Base-by-base conservation (phyloP, 345 rosid species). In the Bruguiera gymnorhiza region DNA sequence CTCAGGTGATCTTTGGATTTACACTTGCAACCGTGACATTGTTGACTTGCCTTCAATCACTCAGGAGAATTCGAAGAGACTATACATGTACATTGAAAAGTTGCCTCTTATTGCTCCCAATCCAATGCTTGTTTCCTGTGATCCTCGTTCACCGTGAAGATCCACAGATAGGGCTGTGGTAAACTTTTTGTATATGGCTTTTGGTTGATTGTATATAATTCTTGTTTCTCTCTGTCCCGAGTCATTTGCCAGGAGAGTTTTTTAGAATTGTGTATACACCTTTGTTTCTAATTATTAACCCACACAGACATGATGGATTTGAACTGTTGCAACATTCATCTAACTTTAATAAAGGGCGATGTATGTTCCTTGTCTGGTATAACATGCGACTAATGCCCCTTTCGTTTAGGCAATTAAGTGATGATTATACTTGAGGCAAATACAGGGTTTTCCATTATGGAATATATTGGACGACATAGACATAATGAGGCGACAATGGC, bases 1-100 rank as follows among this genome's bases (percentile, higher is more conserved):
- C 77, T 90, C 97, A 0, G 87, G 86, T 7, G 97, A 93, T 78
- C 87, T 91, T 0, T 93, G 98, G 98, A 81, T 88, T 5, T 89
- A 82, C 73, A 83, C 88, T 6, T 76, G 83, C 73, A 68, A 65
- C 50, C 53, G 65, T 0, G 97, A 93, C 27, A 68, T 79, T 31
- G 83, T 75, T 1, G 96, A 89, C 72, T 54, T 85, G 37, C 70
- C 86, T 32, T 72, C 69, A 16, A 86, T 93, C 63, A 82, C 69
- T 15, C 79, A 80, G 76, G 93, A 89, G 70, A 89, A 85, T 80
- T 79, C 83, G 78, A 91, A 82, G 89, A 80, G 97, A 60, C 78
- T 90, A 43, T 81, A 85, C 58, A 78, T 85, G 63, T 87, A 78
- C 78, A 67, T 89, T 31, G 87, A 88, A 32, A 85, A 84, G 81